Percentiles rank a stretch among this genome's conserved stretches.
Evolutionary conservation across 768 basidiomycete genomes (phyloP).

Genomic region (Tremella mesenterica): DNA sequence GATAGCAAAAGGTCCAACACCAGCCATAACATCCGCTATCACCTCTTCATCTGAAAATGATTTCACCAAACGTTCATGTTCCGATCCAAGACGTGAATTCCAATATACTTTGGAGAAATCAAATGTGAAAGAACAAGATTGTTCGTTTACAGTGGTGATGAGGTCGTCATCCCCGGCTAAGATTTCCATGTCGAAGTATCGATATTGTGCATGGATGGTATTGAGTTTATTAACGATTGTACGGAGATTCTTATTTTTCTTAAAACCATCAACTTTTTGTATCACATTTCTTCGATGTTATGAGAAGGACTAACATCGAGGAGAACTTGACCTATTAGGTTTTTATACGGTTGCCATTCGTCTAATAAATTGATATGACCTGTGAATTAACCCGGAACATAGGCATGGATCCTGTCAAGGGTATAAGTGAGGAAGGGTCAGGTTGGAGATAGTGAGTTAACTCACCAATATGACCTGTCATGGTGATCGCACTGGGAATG

Average conservation of each 20-base stretch:
- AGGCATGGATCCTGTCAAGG: fast-evolving
- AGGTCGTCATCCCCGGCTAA: slow-evolving; percentile 83
- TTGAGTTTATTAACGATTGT: slow-evolving; percentile 96
- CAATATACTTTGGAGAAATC: slow-evolving; percentile 95
- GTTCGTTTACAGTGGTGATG: slow-evolving; percentile 75
- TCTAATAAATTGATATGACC: slow-evolving; percentile 86
- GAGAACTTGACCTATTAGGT: slow-evolving; percentile 82
- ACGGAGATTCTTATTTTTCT: slow-evolving; percentile 78
- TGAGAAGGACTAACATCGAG: slow-evolving; percentile 59
- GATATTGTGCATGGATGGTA: slow-evolving; percentile 71
- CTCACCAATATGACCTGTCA: slow-evolving; percentile 82
- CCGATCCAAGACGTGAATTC: slow-evolving; percentile 89
- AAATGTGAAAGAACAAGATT: slow-evolving; percentile 77
- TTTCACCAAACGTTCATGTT: slow-evolving; percentile 76
- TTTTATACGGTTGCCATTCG: slow-evolving; percentile 83
- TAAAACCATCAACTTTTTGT: not conserved
- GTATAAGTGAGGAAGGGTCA: too few species aligned
- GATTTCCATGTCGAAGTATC: slow-evolving; percentile 94
- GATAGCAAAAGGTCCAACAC: slow-evolving; percentile 91
- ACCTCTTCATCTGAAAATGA: slow-evolving; percentile 60
- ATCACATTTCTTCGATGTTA: not conserved
- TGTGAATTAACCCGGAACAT: slow-evolving; percentile 39
- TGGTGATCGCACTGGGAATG: slow-evolving; percentile 77
- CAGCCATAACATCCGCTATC: slow-evolving; percentile 88
- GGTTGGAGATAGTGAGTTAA: not conserved